phyloP scores from a whole-genome alignment of 139 green algal species.

The Helicosporidium sp. region DNA sequence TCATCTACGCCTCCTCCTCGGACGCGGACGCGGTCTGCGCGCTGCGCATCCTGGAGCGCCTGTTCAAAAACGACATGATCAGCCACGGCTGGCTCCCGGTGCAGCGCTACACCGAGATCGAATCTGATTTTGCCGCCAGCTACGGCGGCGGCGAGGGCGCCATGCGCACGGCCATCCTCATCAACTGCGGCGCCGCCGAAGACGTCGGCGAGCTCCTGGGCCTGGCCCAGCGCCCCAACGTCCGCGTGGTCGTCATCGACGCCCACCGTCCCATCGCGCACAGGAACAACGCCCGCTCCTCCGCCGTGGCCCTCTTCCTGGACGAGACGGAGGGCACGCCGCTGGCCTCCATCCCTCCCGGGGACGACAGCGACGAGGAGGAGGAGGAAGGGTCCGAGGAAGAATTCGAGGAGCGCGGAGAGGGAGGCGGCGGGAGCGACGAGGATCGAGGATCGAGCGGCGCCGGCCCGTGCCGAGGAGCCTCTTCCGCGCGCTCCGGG shows the following conservation, averaged over 20 bases:
- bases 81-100: constrained; percentile 20
- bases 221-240: constrained; percentile 12
- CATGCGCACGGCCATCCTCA: constrained; percentile 41
- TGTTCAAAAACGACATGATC: constrained; percentile 19
- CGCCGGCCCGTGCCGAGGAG: too few species aligned
- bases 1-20: constrained; percentile 36
- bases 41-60: constrained; percentile 34
- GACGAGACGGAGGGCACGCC: constrained; percentile 5
- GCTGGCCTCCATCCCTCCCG: constrained; percentile 12
- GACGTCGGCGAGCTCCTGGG: constrained; percentile 26
- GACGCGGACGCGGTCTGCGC: constrained; percentile 51
- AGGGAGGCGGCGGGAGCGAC: constrained; percentile 3
- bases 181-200: constrained; percentile 72
- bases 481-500: too few species aligned
- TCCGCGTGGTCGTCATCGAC: constrained; percentile 61
- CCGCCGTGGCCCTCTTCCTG: constrained; percentile 12
- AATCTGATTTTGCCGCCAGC: constrained; percentile 6
- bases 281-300: constrained; percentile 12
- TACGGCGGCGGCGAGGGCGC: constrained; percentile 5
- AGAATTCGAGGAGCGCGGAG: constrained; percentile 23
- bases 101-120: constrained; percentile 17
- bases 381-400: constrained; percentile 23
- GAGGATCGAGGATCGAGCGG: too few species aligned
- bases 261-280: constrained; percentile 40
- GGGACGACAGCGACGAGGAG: constrained; percentile 18